Evolutionary conservation across 345 rosid species (phyloP), one percentile per base, ranked within the genome.

Genomic region (Citrus australasica): DNA sequence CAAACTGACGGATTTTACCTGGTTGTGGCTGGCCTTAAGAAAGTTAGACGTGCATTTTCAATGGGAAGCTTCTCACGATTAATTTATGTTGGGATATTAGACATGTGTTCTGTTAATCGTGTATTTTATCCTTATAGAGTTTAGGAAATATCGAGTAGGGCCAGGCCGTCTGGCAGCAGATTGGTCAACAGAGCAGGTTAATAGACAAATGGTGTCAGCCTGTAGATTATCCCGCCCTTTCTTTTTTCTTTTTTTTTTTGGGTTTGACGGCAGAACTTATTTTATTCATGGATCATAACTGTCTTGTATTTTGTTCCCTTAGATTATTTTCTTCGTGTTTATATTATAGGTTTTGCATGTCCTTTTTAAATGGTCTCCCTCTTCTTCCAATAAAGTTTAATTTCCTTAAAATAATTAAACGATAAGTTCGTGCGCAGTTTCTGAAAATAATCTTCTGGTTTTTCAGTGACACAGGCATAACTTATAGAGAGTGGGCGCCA

Each of bases 401-500:
- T 80, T 76, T 63, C 35, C 59, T 74, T 11, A 33, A 68, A 70
- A 14, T 63, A 61, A 30, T 51, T 71, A 66, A 42, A 51, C 64
- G 38, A 28, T 66, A 24, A 67, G 74, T 68, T 9, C 60, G 65
- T 64, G 64, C 74, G 74, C 69, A 80, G 74, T 84, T 77, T 71
- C 86, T 90, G 79, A 88, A 82, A 64, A 42, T 85, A 42, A 68
- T 73, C 59, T 88, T 69, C 73, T 83, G 83, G 37, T 74, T 86
- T 85, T 87, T 79, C 90, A 93, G 99, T 83, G 90, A 83, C 82
- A 89, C 90, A 66, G 99, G 99, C 74, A 86, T 92, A 85, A 93
- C 96, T 62, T 95, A 93, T 80, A 84, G 98, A 78, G 99, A 95
- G 84, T 95, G 99, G 99, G 98, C 99, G 67, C 99, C 99, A 1